A percentile compares a stretch with the other conserved stretches of the same genome.
Evolutionary conservation across 2,329 filamentous ascomycete species (phyloP).

Genomic region (Periconia digitata): DNA sequence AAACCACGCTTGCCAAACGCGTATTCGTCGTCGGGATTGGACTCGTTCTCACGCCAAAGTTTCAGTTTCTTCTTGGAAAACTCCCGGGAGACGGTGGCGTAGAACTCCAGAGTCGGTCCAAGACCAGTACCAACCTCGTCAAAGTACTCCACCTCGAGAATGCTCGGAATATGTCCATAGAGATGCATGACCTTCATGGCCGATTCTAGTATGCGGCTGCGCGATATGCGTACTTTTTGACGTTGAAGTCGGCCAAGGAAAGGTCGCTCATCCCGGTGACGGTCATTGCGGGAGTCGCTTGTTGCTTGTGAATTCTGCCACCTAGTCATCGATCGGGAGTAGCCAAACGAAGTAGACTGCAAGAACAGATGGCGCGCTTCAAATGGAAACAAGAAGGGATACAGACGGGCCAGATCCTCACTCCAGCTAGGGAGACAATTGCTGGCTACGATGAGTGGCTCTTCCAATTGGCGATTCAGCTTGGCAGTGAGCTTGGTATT

Average conservation of each 20-base stretch:
- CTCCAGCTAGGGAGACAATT: constrained; percentile 96
- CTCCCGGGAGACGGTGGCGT: constrained; percentile 94
- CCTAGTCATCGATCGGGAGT: constrained; percentile 93
- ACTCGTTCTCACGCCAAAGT: constrained; percentile 92
- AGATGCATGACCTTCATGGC: constrained; percentile 98
- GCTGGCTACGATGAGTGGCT: constrained; percentile 94
- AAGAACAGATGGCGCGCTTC: constrained; percentile 96
- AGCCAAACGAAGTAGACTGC: constrained; percentile 97
- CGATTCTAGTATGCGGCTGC: constrained; percentile 92
- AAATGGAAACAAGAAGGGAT: constrained; percentile 97
- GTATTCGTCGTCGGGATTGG: constrained; percentile 71
- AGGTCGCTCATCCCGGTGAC: constrained; percentile 82
- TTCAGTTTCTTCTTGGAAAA: constrained; percentile 97
- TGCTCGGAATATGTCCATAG: constrained; percentile 94
- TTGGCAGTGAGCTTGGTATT: constrained; percentile 98
- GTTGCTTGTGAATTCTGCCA: constrained; percentile 91
- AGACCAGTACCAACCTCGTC: constrained; percentile 97
- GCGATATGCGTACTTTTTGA: constrained; percentile 96
- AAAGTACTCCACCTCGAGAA: constrained; percentile 97
- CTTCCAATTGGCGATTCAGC: constrained; percentile 93
- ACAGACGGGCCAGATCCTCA: constrained; percentile 88
- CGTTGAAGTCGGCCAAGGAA: constrained; percentile 90
- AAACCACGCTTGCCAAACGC: constrained; percentile 82
- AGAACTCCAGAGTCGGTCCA: constrained; percentile 95
- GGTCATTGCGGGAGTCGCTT: constrained; percentile 78